Percentiles rank a stretch among this genome's conserved stretches.
These are phyloP conservation scores for Cryphonectria naterciae DNA, from an alignment of 2,329 filamentous ascomycete species.

Conservation along the genomic window DNA sequence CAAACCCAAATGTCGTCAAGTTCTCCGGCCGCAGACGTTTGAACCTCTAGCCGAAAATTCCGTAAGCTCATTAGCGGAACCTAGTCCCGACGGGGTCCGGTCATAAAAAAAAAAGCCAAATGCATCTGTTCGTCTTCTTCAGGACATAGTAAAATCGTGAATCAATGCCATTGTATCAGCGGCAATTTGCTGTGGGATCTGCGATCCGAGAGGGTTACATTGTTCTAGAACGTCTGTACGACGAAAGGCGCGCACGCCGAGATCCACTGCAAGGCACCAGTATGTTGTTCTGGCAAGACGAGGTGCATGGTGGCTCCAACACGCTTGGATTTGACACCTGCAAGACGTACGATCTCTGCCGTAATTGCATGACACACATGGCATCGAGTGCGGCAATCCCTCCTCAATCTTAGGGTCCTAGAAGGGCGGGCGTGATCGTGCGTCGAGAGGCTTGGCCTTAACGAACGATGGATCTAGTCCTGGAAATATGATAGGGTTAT, in stretches of 20 bases:
- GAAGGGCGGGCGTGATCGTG: not conserved
- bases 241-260: not conserved
- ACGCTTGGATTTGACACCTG: not conserved
- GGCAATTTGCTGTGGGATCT: not conserved
- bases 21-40: not conserved
- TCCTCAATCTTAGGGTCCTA: not conserved
- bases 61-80: not conserved
- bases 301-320: not conserved
- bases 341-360: not conserved
- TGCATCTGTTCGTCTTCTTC: too few species aligned
- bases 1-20: not conserved
- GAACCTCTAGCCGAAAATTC: not conserved
- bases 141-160: not conserved
- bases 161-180: not conserved
- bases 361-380: not conserved
- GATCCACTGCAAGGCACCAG: not conserved
- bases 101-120: not conserved
- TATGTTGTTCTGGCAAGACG: not conserved
- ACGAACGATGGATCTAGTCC: not conserved
- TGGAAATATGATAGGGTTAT: not conserved
- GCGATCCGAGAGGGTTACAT: not conserved
- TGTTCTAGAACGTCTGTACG: not conserved
- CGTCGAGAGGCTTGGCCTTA: not conserved
- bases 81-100: not conserved
- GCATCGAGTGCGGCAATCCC: not conserved